A percentile compares a stretch with the other conserved stretches of the same genome.
phyloP scores from a whole-genome alignment of 2,329 filamentous ascomycete species.

The Exophiala sp. region DNA sequence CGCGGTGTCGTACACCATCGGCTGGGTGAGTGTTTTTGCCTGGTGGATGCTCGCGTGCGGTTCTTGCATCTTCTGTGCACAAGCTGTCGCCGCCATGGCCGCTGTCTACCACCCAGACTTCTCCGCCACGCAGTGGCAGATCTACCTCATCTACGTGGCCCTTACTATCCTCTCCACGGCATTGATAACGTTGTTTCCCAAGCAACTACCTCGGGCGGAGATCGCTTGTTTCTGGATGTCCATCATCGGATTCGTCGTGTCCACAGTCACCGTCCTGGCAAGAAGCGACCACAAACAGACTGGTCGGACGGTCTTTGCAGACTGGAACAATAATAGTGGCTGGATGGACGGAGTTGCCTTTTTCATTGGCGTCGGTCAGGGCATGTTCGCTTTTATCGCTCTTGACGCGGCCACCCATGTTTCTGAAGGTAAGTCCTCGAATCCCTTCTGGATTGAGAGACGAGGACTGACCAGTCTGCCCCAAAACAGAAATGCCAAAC shows the following conservation, averaged over 20 bases:
- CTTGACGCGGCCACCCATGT: slow-evolving; percentile 30
- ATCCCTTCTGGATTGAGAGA: no score
- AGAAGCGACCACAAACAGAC: slow-evolving; percentile 28
- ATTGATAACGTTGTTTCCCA: slow-evolving; percentile 18
- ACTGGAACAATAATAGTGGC: slow-evolving; percentile 64
- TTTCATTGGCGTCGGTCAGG: slow-evolving; percentile 37
- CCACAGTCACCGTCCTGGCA: slow-evolving; percentile 31
- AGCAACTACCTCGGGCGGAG: slow-evolving; percentile 16
- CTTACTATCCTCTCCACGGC: slow-evolving; percentile 11
- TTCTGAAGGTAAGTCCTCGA: slow-evolving; percentile 19
- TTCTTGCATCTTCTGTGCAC: slow-evolving; percentile 21
- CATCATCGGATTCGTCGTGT: slow-evolving; percentile 27
- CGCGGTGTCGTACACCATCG: slow-evolving; percentile 26
- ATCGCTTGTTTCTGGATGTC: slow-evolving; percentile 21
- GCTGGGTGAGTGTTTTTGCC: slow-evolving; percentile 29
- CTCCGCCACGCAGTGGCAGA: slow-evolving; percentile 26
- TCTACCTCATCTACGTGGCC: slow-evolving; percentile 27
- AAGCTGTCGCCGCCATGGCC: slow-evolving; percentile 16
- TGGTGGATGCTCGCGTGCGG: slow-evolving; percentile 27
- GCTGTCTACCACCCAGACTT: slow-evolving; percentile 22
- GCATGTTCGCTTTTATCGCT: slow-evolving; percentile 34
- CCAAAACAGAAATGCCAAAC: slow-evolving; percentile 13
- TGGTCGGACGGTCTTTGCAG: slow-evolving; percentile 51
- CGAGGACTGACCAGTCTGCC: background rate
- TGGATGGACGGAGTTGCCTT: slow-evolving; percentile 63